These are phyloP conservation scores for Zasmidium angulare DNA, from an alignment of 2,329 filamentous ascomycete genomes.

Conservation along the genomic window DNA sequence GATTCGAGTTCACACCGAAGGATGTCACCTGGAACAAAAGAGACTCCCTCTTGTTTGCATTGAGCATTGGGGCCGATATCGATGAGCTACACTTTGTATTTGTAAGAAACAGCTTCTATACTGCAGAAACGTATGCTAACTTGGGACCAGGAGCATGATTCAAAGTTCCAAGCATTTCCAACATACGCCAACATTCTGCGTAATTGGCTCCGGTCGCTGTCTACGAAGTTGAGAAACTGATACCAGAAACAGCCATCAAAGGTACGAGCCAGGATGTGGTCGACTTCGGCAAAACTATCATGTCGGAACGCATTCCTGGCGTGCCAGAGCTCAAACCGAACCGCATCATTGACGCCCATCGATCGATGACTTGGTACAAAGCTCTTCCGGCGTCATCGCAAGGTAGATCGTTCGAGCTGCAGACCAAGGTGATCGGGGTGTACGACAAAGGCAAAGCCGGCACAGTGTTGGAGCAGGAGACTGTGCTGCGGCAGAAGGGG, in stretches of 20 bases:
- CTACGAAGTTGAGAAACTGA: constrained; percentile 57
- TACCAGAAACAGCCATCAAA: constrained; percentile 1
- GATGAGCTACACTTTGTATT: constrained; percentile 92
- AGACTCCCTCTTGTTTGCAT: constrained; percentile 84
- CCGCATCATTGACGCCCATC: neutral
- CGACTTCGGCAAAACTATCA: neutral
- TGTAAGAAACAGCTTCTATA: constrained; percentile 49
- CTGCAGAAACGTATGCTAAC: neutral
- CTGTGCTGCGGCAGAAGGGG: constrained; percentile 45
- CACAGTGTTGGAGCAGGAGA: constrained; percentile 49
- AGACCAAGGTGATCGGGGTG: constrained; percentile 75
- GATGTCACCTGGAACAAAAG: constrained; percentile 75
- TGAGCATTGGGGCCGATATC: constrained; percentile 77
- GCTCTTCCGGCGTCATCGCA: constrained; percentile 69
- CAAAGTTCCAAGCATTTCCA: constrained; percentile 80
- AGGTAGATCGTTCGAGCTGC: constrained; percentile 71
- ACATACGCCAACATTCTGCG: constrained; percentile 82
- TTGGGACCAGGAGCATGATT: constrained; percentile 88
- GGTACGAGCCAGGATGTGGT: neutral
- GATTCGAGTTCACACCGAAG: constrained; percentile 3
- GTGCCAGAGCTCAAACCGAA: constrained; percentile 71
- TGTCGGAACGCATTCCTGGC: constrained; percentile 60
- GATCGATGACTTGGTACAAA: constrained; percentile 59
- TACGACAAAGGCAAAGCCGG: constrained; percentile 71
- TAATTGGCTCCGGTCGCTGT: constrained; percentile 74